phyloP scores from a whole-genome alignment of 768 basidiomycete genomes.

The Tephrocybe rancida region DNA sequence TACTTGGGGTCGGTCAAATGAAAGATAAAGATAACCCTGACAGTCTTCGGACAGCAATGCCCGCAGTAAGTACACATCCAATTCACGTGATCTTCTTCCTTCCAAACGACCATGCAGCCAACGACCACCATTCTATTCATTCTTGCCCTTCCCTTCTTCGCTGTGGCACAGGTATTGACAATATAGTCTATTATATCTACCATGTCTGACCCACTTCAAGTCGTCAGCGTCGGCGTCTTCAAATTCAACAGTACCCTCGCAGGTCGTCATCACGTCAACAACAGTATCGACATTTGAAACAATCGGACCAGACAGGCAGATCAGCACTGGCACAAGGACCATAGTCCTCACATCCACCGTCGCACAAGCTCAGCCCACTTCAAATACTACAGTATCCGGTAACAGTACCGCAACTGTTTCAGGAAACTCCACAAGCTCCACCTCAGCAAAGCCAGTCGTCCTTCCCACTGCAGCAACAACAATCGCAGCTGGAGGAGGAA shows the following conservation, averaged over 20 bases:
- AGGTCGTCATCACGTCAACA: conserved; percentile 43
- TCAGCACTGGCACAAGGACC: conserved; percentile 41
- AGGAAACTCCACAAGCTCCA: conserved; percentile 30
- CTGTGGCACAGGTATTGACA: conserved; percentile 42
- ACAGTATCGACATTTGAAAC: conserved; percentile 37
- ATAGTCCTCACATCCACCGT: conserved; percentile 49
- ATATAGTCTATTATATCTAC: neutral
- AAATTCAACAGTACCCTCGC: conserved; percentile 21
- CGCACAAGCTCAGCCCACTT: conserved; percentile 13
- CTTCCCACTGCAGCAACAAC: conserved; percentile 63
- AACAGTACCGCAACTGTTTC: conserved; percentile 26
- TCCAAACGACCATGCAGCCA: conserved; percentile 13
- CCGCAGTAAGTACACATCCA: neutral
- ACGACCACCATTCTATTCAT: conserved; percentile 32
- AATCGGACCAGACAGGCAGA: conserved; percentile 41
- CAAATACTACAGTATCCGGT: conserved; percentile 12
- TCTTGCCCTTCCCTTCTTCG: conserved; percentile 41
- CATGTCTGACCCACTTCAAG: conserved; percentile 3
- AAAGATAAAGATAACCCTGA: no score
- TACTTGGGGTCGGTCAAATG: no score
- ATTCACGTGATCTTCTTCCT: conserved; percentile 16
- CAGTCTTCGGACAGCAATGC: no score
- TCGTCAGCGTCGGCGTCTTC: conserved; percentile 10
- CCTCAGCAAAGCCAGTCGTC: conserved; percentile 39
- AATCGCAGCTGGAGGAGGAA: conserved; percentile 55